Percentiles rank a stretch among this genome's conserved stretches.
These are phyloP conservation scores for Sphagnum fallax DNA, from an alignment of 228 moss, liverwort and hornwort genomes.

Conservation along the genomic window DNA sequence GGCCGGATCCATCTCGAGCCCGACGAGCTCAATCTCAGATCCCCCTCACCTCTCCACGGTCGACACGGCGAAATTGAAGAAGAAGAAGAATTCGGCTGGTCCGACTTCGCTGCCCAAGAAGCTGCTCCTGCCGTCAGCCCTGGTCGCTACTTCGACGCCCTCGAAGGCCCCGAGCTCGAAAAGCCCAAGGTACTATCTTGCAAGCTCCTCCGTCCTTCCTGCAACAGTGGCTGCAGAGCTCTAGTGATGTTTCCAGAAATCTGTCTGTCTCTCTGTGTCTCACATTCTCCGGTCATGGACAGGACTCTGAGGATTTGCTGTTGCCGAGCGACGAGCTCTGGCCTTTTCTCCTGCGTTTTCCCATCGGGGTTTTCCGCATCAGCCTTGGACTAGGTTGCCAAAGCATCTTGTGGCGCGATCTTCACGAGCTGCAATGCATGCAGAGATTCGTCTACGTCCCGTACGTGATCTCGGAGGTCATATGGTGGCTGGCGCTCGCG, in stretches of 20 bases:
- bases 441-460: slow-evolving; percentile 7
- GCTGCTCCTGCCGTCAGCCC: neutral
- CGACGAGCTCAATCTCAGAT: neutral
- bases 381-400: slow-evolving; percentile 18
- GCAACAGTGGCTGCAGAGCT: neutral
- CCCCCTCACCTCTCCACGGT: too few species aligned
- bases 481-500: slow-evolving; percentile 17
- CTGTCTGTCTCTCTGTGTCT: neutral
- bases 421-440: slow-evolving; percentile 1
- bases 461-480: neutral
- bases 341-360: slow-evolving; percentile 22
- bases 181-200: slow-evolving; percentile 3
- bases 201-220: neutral
- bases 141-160: slow-evolving; percentile 3
- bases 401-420: slow-evolving; percentile 13
- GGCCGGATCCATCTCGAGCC: neutral
- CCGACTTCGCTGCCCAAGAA: neutral
- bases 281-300: neutral
- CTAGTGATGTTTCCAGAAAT: neutral
- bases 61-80: neutral
- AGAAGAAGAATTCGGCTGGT: neutral
- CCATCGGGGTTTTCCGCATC: slow-evolving; percentile 13
- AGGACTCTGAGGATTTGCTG: slow-evolving; percentile 14
- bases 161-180: slow-evolving; percentile 11
- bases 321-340: slow-evolving; percentile 14